phyloP scores from a whole-genome alignment of 129 eudicot genomes.

The Flaveria sonorensis region DNA sequence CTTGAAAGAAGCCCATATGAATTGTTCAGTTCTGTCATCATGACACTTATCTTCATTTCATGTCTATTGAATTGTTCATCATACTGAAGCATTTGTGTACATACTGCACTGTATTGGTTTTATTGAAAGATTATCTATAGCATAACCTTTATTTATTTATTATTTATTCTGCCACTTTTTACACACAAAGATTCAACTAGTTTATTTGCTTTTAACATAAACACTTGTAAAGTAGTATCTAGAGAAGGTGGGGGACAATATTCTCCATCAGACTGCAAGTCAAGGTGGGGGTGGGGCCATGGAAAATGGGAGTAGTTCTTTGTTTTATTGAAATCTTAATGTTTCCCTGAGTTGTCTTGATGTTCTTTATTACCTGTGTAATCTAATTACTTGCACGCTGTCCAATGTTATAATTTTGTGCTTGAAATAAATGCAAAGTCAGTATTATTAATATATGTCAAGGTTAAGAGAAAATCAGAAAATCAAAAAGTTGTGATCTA shows the following conservation, averaged over 20 bases:
- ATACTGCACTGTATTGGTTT: conserved; percentile 7
- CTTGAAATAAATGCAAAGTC: background rate
- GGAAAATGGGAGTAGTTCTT: conserved; percentile 30
- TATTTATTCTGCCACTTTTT: background rate
- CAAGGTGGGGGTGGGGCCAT: conserved; percentile 33
- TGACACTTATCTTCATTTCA: background rate
- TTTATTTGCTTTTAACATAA: conserved; percentile 9
- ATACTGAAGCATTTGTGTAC: background rate
- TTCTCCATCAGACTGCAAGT: conserved; percentile 21
- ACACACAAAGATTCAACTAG: background rate
- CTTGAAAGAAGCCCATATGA: conserved; percentile 24
- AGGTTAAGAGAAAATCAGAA: too few relatives aligned
- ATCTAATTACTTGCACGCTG: conserved; percentile 18
- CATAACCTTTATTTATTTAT: background rate
- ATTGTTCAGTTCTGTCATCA: conserved; percentile 12
- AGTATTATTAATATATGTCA: too few relatives aligned
- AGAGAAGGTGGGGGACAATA: conserved; percentile 7
- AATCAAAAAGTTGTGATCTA: too few relatives aligned
- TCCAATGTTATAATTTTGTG: conserved; percentile 5
- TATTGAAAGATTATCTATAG: background rate
- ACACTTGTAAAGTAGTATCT: conserved; percentile 3
- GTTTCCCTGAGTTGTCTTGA: conserved; percentile 19
- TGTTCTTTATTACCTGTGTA: conserved; percentile 14
- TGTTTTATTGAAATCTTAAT: conserved; percentile 31
- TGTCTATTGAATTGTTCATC: background rate